These are phyloP conservation scores for Fusarium subglutinans DNA, from an alignment of 2,329 filamentous ascomycete species.

Conservation along the genomic window DNA sequence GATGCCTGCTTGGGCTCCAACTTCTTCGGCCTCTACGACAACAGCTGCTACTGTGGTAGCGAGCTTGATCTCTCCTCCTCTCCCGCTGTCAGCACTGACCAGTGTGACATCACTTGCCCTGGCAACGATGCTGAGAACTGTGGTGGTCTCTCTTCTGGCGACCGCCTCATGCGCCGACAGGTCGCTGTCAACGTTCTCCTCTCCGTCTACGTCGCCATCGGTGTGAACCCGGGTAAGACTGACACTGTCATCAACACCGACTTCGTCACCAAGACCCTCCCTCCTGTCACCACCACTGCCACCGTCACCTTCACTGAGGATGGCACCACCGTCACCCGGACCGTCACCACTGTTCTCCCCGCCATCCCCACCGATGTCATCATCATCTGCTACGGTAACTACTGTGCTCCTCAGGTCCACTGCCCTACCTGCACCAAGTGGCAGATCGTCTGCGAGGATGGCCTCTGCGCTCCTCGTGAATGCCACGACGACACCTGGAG, in stretches of 20 bases:
- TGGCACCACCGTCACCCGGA: conserved; percentile 35
- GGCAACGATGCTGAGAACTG: conserved; percentile 39
- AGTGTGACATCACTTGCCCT: conserved; percentile 44
- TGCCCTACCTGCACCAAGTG: conserved; percentile 42
- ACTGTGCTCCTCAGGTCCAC: conserved; percentile 41
- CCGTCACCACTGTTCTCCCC: conserved; percentile 36
- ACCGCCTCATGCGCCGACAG: conserved; percentile 37
- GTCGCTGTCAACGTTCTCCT: conserved; percentile 36
- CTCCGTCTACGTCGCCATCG: conserved; percentile 29
- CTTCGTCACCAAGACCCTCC: conserved; percentile 40
- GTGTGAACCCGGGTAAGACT: conserved; percentile 21
- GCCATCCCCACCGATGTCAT: conserved; percentile 32
- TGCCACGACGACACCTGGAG: conserved; percentile 40
- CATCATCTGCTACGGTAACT: conserved; percentile 46
- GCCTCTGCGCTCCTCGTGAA: conserved; percentile 44
- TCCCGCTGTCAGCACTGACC: conserved; percentile 6
- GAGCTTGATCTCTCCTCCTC: conserved; percentile 13
- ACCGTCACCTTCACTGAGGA: conserved; percentile 43
- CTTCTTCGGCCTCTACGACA: conserved; percentile 41
- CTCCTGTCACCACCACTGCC: conserved; percentile 38
- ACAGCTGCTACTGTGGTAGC: conserved; percentile 46
- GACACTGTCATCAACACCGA: conserved; percentile 26
- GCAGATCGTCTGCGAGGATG: conserved; percentile 48
- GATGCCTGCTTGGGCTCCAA: conserved; percentile 34
- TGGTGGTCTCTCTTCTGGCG: conserved; percentile 33